Base-by-base conservation (phyloP, 495 filamentous ascomycete species). In the Penicillium odoratum region DNA sequence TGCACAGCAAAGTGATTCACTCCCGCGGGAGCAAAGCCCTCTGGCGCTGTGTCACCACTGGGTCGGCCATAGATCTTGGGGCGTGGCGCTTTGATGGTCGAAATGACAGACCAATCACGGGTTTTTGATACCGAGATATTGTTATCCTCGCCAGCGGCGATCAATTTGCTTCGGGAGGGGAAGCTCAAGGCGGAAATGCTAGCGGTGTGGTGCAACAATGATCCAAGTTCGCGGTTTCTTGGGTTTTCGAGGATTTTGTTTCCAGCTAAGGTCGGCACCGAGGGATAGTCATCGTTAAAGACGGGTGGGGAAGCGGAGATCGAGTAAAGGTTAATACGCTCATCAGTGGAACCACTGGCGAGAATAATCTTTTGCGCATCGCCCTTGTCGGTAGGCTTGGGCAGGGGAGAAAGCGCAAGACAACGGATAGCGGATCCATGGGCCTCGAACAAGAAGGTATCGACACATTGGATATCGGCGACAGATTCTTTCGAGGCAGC, bases 1-100 rank as follows among this genome's bases (percentile, higher is more conserved):
- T 99, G 95, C 5, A 98, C 86, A 10, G 95, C 92, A 75, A 98
- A 91, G 68, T 92, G 92, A 65, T 96, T 98, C 46, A 99, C 83
- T 11, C 94, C 94, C n/a, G 86, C 80, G 3, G 93, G 92, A n/a
- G 85, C 83, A 11, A 84, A 90, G 10, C 90, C 94, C n/a, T 85
- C 77, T 13, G 85, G 86, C 2, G 91, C 91, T 6, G 94, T 97
- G 68, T 97, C 94, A 42, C 95, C 93, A 60, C 86, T 90, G 34
- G 94, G 93, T 55, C 91, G 81, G 11, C 93, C 92, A 49, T 84
- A 80, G 15, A 86, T 77, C 74, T 92, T 96, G 7, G 94, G 91
- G 56, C 88, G 85, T 6, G 94, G 94, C 28, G 87, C 91, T 70
- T 96, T 96, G 65, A 99, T 91, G 8, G 84, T 88, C n/a, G 89